A percentile compares a stretch with the other conserved stretches of the same genome.
phyloP scores from a whole-genome alignment of 306 rosid species.

The Citrullus mucosospermus region DNA sequence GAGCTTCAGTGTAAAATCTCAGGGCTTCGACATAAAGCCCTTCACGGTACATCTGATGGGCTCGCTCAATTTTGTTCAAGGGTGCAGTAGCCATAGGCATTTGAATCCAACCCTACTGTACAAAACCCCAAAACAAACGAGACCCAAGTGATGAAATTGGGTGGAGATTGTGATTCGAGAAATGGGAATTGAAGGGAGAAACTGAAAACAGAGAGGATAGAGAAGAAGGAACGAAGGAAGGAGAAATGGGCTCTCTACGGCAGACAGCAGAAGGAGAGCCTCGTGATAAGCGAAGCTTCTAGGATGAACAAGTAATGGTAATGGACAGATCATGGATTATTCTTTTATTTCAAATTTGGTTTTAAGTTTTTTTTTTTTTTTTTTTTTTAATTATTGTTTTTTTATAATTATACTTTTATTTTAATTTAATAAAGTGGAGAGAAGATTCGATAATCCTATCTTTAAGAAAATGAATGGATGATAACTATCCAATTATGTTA shows the following conservation, averaged over 20 bases:
- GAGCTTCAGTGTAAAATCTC: constrained; percentile 77
- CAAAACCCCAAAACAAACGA: background rate
- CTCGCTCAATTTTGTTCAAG: constrained; percentile 65
- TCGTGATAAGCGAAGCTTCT: background rate
- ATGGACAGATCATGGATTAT: constrained; percentile 1
- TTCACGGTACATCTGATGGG: constrained; percentile 77
- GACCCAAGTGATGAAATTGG: background rate
- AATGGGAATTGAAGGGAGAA: background rate
- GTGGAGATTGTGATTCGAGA: background rate
- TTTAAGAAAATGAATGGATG: too few species aligned
- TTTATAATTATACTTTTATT: too few species aligned
- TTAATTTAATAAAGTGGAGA: too few species aligned
- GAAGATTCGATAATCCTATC: too few species aligned
- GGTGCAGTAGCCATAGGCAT: constrained; percentile 40
- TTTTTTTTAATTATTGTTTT: too few species aligned
- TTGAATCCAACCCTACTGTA: background rate
- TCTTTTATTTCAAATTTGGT: background rate
- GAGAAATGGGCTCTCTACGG: background rate
- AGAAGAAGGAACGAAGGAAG: background rate
- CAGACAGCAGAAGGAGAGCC: background rate
- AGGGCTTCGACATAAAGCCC: constrained; percentile 67
- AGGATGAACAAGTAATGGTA: background rate
- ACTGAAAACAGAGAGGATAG: background rate
- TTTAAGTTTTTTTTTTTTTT: background rate
- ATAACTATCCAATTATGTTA: too few species aligned